phyloP scores from a whole-genome alignment of 148 eudicot species.

The Vaccinium vitisidaea region DNA sequence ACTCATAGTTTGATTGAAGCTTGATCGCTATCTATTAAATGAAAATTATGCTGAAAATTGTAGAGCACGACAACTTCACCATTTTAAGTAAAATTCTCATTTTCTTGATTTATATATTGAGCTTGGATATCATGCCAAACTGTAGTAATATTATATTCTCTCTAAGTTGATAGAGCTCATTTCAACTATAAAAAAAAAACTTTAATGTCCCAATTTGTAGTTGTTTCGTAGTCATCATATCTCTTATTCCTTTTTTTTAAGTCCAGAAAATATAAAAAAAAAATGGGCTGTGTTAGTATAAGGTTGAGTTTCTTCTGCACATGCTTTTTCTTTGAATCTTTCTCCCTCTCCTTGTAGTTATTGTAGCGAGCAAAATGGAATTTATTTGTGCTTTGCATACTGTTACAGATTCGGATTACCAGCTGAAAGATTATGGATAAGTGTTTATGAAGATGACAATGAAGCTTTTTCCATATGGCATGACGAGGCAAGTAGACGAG shows the following conservation, averaged over 20 bases:
- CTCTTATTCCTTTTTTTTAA: not conserved
- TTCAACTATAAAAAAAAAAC: not conserved
- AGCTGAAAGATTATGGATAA: slow-evolving; percentile 74
- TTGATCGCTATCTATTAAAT: not conserved
- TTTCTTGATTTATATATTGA: not conserved
- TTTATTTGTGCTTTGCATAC: slow-evolving; percentile 8
- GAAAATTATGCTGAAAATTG: slow-evolving; percentile 1
- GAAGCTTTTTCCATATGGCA: slow-evolving; percentile 90
- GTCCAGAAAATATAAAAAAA: not conserved
- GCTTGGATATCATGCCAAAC: not conserved
- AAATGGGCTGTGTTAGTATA: not conserved
- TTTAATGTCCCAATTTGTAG: not conserved
- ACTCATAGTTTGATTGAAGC: slow-evolving; percentile 5
- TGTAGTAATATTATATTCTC: not conserved
- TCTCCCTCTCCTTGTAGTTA: not conserved
- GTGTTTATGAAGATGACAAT: slow-evolving; percentile 89
- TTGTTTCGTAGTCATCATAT: not conserved
- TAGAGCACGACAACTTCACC: not conserved
- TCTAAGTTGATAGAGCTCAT: not conserved
- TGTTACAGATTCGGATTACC: slow-evolving; percentile 70
- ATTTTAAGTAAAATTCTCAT: no score
- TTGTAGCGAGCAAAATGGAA: not conserved
- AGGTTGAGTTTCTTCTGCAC: not conserved
- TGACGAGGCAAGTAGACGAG: slow-evolving; percentile 53
- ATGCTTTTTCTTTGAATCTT: not conserved